Evolutionary conservation across 2,329 filamentous ascomycete species (phyloP).

Genomic region (Bipolaris zeicola): DNA sequence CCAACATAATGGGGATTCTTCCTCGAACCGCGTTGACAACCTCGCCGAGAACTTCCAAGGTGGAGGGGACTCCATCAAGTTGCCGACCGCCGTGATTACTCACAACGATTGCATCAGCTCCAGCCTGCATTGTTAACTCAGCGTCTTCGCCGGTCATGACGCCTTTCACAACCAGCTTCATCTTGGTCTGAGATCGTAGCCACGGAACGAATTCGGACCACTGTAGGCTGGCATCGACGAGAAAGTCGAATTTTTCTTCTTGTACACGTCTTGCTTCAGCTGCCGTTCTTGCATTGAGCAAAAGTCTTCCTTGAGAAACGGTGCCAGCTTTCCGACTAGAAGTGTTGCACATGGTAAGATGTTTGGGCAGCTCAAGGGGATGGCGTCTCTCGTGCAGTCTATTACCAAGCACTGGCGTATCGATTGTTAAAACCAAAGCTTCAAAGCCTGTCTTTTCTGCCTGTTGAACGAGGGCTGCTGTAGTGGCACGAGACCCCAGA

Average conservation of each 20-base stretch:
- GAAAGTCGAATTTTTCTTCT: too few species aligned
- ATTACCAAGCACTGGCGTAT: constrained; percentile 32
- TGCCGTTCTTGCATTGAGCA: too few species aligned
- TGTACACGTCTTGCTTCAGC: too few species aligned
- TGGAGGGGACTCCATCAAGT: constrained; percentile 54
- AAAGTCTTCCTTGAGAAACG: neutral
- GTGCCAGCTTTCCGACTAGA: too few species aligned
- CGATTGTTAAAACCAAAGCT: constrained; percentile 34
- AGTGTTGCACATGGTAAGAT: constrained; percentile 12
- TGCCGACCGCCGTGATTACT: constrained; percentile 61
- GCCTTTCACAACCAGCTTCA: constrained; percentile 52
- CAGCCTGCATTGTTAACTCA: constrained; percentile 49
- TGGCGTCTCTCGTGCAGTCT: constrained; percentile 34
- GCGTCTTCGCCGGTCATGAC: constrained; percentile 51
- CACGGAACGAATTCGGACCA: constrained; percentile 4
- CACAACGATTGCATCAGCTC: constrained; percentile 55
- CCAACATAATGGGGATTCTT: constrained; percentile 74
- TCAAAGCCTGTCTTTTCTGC: constrained; percentile 35
- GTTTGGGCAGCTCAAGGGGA: constrained; percentile 31
- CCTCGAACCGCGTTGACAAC: constrained; percentile 55
- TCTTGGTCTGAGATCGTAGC: constrained; percentile 28
- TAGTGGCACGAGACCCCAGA: constrained; percentile 35
- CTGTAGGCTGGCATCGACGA: too few species aligned
- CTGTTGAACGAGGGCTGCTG: constrained; percentile 27
- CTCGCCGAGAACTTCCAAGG: constrained; percentile 59